Evolutionary conservation across 768 basidiomycete genomes (phyloP), one percentile per base, ranked within the genome.

Genomic region (Lyophyllum shimeji): DNA sequence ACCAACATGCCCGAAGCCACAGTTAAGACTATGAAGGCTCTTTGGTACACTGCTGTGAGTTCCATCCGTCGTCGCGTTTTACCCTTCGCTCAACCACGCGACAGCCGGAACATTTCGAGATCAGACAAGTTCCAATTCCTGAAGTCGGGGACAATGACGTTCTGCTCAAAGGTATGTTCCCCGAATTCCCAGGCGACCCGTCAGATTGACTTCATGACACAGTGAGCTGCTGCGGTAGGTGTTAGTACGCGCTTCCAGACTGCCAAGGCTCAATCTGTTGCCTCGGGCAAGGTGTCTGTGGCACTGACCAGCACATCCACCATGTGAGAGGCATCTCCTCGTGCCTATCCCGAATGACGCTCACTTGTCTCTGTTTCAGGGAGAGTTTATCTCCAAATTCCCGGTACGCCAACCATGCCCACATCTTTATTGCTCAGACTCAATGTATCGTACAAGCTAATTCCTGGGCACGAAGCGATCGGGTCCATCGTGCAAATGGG

Each of bases 391-490:
- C 59, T 76, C 83, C 61, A 80, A 77, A 64, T 87, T 85, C 65
- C 85, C 85, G 37, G 78, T 70, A 59, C 11, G 65, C 39, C 9
- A 29, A 29, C 4, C 29, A 29, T 29, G 17, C 0, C 33, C 17
- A 27, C 46, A 29, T 46, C 39, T 5, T 17, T 18, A 2, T 7
- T 7, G 3, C 17, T n/a, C 25, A 9, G 29, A 1, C 15, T 46
- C 4, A 46, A 11, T 34, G 34, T 25, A 31, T 24, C 12, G 40
- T 15, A 48, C 1, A 58, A 86, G 81, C 76, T 91, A 40, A 86
- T 90, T 55, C 87, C 89, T 11, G 85, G 87, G 1, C 87, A 90
- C 60, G 88, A 89, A 71, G 82, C 81, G 39, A 84, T 96, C 33
- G 93, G 93, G 4, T 73, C 72, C 8, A 74, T 93, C 51, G 83